Percentiles rank a stretch among this genome's conserved stretches.
phyloP scores from a whole-genome alignment of 306 rosid genomes.

The Cucumis melo region DNA sequence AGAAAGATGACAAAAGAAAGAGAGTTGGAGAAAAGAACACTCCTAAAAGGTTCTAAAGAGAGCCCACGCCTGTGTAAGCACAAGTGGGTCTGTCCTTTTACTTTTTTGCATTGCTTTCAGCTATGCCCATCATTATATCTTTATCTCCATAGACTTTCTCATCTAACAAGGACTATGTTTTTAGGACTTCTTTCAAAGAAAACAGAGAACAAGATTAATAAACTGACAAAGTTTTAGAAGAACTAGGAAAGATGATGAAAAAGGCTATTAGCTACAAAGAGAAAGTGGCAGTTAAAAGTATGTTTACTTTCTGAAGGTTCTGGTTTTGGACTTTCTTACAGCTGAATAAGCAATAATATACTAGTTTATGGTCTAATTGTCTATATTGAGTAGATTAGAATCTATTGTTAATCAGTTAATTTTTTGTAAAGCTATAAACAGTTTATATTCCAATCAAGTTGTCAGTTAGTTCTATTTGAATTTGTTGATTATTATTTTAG shows the following conservation, averaged over 20 bases:
- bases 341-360: background rate
- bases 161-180: constrained; percentile 20
- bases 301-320: constrained; percentile 13
- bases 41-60: background rate
- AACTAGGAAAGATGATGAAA: constrained; percentile 14
- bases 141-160: constrained; percentile 28
- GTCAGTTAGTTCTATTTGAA: background rate
- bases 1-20: background rate
- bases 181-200: constrained; percentile 15
- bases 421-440: background rate
- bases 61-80: constrained; percentile 30
- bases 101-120: constrained; percentile 22
- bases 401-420: background rate
- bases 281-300: constrained; percentile 11
- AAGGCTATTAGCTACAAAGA: constrained; percentile 3
- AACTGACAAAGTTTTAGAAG: constrained; percentile 12
- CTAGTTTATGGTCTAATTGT: background rate
- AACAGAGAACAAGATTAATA: constrained; percentile 9
- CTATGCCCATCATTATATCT: constrained; percentile 25
- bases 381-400: background rate
- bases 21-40: background rate
- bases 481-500: background rate
- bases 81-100: constrained; percentile 15
- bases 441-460: background rate
- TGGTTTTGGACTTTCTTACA: background rate